Evolutionary conservation across 306 rosid species (phyloP).

Genomic region (Cucumis sativus): DNA sequence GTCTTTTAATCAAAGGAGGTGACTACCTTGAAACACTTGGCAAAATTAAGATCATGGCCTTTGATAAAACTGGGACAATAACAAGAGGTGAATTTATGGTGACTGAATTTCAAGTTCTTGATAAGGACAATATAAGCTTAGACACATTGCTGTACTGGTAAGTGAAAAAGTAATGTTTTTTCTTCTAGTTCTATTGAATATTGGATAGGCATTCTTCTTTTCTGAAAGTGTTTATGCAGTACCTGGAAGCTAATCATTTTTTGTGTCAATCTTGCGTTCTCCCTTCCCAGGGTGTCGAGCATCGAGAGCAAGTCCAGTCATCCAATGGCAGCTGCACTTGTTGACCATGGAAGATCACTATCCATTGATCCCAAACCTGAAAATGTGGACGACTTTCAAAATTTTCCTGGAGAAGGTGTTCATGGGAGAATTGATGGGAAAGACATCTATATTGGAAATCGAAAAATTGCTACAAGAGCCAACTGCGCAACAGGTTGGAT

Average conservation of each 20-base stretch:
- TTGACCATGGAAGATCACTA: slow-evolving; percentile 68
- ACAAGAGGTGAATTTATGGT: slow-evolving; percentile 84
- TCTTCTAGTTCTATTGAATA: background rate
- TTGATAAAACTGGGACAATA: slow-evolving; percentile 93
- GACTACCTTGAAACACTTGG: slow-evolving; percentile 65
- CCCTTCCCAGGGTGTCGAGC: slow-evolving; percentile 68
- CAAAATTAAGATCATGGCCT: slow-evolving; percentile 59
- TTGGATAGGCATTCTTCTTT: background rate
- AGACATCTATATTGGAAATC: slow-evolving; percentile 64
- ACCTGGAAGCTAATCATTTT: background rate
- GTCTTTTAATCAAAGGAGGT: slow-evolving; percentile 93
- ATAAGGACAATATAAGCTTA: slow-evolving; percentile 36
- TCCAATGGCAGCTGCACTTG: slow-evolving; percentile 80
- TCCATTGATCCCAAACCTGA: slow-evolving; percentile 66
- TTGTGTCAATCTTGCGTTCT: background rate
- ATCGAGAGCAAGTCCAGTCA: slow-evolving; percentile 95
- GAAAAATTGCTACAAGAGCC: slow-evolving; percentile 53
- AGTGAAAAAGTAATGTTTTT: background rate
- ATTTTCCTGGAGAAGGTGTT: slow-evolving; percentile 87
- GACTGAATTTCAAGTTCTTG: slow-evolving; percentile 46
- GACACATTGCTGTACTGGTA: slow-evolving; percentile 69
- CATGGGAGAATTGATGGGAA: slow-evolving; percentile 55
- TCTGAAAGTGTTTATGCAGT: background rate
- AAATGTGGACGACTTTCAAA: slow-evolving; percentile 52
- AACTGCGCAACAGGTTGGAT: slow-evolving; percentile 45